Conservation (phyloP, 192 early-diverging fungal species). For the Entomortierella chlamydospora region DNA sequence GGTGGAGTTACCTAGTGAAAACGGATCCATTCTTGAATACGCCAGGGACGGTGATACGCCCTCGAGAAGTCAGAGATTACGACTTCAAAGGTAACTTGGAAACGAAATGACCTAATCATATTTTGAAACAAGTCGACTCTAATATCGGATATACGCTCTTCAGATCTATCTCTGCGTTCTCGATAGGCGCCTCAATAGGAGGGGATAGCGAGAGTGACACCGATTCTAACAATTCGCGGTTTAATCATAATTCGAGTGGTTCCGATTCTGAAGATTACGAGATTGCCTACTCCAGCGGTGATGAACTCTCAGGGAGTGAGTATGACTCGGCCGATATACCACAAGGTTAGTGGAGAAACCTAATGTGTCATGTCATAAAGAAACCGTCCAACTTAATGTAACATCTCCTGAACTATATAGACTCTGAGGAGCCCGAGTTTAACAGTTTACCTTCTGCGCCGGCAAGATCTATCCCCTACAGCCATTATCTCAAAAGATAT, state of each 20-base stretch:
- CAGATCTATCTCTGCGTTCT: constrained; percentile 39
- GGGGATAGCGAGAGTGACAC: constrained; percentile 35
- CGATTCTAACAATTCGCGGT: constrained; percentile 16
- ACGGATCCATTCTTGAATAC: constrained; percentile 46
- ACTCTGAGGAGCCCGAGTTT: constrained; percentile 18
- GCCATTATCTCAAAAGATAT: constrained; percentile 66
- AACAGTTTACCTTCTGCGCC: constrained; percentile 25
- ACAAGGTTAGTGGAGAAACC: constrained; percentile 3
- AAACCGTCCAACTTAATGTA: not conserved
- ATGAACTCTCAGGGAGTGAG: constrained; percentile 12
- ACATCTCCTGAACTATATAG: constrained; percentile 3
- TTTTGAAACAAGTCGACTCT: not conserved
- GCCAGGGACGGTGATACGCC: constrained; percentile 5
- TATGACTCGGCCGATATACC: constrained; percentile 19
- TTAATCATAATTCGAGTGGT: constrained; percentile 13
- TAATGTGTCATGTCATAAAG: not conserved
- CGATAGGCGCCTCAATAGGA: constrained; percentile 14
- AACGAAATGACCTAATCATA: not conserved
- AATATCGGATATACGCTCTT: not conserved
- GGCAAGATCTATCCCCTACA: constrained; percentile 67
- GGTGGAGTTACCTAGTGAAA: constrained; percentile 30
- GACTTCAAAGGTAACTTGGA: constrained; percentile 23
- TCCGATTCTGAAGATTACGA: constrained; percentile 46
- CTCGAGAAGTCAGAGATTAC: not conserved
- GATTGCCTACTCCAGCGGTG: constrained; percentile 27